Percentiles rank a stretch among this genome's conserved stretches.
Evolutionary conservation across 495 filamentous ascomycete species (phyloP).

Genomic region (Oidiodendron maius): DNA sequence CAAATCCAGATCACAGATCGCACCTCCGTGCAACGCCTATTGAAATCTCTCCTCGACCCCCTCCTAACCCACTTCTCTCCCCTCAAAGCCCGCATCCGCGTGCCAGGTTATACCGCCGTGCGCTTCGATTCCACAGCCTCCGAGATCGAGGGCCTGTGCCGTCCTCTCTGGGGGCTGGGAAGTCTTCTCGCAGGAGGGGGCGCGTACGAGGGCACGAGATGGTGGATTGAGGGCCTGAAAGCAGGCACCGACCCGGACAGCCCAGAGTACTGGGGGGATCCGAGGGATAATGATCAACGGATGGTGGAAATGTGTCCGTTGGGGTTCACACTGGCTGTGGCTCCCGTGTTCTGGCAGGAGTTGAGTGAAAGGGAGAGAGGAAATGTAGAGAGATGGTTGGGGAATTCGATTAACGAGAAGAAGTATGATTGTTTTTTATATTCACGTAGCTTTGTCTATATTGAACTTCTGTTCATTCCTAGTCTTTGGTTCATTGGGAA

Average conservation of each 20-base stretch:
- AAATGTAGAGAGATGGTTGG: conserved; percentile 63
- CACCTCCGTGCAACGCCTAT: conserved; percentile 50
- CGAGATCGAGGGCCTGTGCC: conserved; percentile 69
- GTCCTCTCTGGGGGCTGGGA: conserved; percentile 70
- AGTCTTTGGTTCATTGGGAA: too few species aligned
- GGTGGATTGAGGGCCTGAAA: conserved; percentile 51
- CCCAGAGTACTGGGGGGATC: conserved; percentile 68
- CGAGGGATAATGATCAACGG: conserved; percentile 69
- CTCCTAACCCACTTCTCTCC: conserved; percentile 60
- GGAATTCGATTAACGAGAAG: conserved; percentile 65
- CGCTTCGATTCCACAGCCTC: conserved; percentile 71
- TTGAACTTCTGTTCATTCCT: too few species aligned
- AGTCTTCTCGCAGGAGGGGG: conserved; percentile 60
- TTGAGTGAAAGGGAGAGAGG: conserved; percentile 50
- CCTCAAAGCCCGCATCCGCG: conserved; percentile 44
- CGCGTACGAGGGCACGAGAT: conserved; percentile 52
- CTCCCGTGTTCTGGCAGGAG: conserved; percentile 54
- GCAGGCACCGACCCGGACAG: conserved; percentile 60
- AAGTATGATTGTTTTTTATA: conserved; percentile 41
- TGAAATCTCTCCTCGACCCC: conserved; percentile 55
- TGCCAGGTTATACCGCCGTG: conserved; percentile 58
- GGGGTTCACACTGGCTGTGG: conserved; percentile 30
- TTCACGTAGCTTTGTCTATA: too few species aligned
- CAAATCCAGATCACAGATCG: conserved; percentile 39
- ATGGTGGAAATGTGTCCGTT: conserved; percentile 83